Evolutionary conservation across 352 stramenopile genomes (phyloP).

Genomic region (Peronospora farinosa): DNA sequence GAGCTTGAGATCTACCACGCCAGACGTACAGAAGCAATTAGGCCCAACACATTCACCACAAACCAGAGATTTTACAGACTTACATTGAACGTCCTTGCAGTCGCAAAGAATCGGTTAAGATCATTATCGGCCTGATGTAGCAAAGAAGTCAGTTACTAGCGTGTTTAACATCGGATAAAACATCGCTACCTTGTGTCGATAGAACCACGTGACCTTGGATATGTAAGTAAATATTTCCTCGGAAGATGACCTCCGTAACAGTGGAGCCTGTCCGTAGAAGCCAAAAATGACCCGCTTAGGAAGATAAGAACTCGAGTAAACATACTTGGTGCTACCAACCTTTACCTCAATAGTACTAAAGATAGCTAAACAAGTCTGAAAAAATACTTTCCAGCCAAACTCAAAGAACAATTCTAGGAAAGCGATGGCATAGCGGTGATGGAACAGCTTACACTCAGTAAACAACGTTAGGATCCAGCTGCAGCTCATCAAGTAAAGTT

Average conservation of each 20-base stretch:
- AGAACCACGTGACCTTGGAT: conserved; percentile 30
- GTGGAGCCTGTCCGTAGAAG: conserved; percentile 8
- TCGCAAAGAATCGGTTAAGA: conserved; percentile 31
- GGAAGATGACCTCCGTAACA: conserved; percentile 19
- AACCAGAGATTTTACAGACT: not conserved
- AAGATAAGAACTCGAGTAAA: not conserved
- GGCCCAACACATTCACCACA: not conserved
- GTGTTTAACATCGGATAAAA: not conserved
- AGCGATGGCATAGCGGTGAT: conserved; percentile 30
- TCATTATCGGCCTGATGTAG: conserved; percentile 30
- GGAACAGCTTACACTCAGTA: conserved; percentile 39
- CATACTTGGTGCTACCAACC: not conserved
- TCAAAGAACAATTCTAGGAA: conserved; percentile 50
- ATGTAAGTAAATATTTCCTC: conserved; percentile 33
- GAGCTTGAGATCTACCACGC: conserved; percentile 30
- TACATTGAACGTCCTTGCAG: conserved; percentile 33
- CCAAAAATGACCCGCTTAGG: not conserved
- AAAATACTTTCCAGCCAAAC: conserved; percentile 45
- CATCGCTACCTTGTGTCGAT: conserved; percentile 30
- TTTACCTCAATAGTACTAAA: conserved; percentile 35
- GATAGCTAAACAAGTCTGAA: conserved; percentile 36
- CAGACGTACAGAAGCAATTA: conserved; percentile 1
- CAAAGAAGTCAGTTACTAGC: conserved; percentile 2
- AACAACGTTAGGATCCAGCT: conserved; percentile 56
- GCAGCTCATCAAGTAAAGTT: not conserved